These are phyloP conservation scores for Schoenoplectus triqueter DNA, from an alignment of 202 grass and related monocot genomes.

Conservation along the genomic window DNA sequence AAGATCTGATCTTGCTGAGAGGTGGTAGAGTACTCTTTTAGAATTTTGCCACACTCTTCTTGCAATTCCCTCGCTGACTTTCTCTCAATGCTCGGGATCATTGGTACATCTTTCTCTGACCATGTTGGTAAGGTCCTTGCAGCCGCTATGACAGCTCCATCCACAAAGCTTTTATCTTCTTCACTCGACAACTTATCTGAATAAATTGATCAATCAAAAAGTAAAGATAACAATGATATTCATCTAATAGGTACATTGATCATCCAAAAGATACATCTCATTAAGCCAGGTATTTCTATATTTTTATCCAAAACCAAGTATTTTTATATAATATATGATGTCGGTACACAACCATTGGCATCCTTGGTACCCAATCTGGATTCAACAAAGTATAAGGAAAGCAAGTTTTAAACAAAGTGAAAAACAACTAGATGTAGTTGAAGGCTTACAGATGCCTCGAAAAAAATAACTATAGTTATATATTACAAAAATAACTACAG, in stretches of 20 bases:
- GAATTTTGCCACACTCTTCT: constrained; percentile 78
- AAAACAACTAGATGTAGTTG: background rate
- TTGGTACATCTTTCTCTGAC: constrained; percentile 79
- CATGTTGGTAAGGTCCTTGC: constrained; percentile 84
- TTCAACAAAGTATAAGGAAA: background rate
- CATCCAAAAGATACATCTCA: background rate
- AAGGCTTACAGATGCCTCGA: background rate
- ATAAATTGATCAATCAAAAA: constrained; percentile 15
- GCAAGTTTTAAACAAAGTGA: background rate
- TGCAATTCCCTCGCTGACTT: constrained; percentile 66
- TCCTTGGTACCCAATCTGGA: background rate
- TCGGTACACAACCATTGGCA: too few species aligned
- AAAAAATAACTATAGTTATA: background rate
- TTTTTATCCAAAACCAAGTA: background rate
- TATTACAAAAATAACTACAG: too few species aligned
- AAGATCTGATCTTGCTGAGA: constrained; percentile 66
- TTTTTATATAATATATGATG: too few species aligned
- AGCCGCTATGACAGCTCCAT: constrained; percentile 82
- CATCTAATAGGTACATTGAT: background rate
- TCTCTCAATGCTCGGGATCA: constrained; percentile 78
- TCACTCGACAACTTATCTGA: constrained; percentile 51
- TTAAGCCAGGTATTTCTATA: constrained; percentile 1
- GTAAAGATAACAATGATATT: background rate
- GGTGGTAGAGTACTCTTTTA: constrained; percentile 72
- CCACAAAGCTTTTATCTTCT: constrained; percentile 64